Conservation (phyloP, 2,329 filamentous ascomycete genomes). For the Calycina marina region DNA sequence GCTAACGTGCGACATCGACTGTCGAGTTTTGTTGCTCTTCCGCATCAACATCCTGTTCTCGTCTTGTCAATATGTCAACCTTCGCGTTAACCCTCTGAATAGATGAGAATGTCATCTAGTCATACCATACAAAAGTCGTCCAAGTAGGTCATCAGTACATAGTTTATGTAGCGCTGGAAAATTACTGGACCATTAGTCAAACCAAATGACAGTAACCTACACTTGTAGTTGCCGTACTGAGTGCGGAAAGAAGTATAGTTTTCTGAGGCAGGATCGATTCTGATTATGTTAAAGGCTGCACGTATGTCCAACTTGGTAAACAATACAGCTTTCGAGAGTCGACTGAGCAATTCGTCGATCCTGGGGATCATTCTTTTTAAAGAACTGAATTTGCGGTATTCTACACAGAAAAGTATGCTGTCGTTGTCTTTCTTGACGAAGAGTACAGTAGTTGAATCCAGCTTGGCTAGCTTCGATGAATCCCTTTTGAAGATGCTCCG, state of each 20-base stretch:
- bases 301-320: background rate
- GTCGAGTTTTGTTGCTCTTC: background rate
- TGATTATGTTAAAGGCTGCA: background rate
- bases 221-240: background rate
- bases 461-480: no score
- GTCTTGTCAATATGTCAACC: background rate
- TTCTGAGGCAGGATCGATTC: background rate
- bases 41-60: background rate
- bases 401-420: no score
- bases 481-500: no score
- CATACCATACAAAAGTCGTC: conserved; percentile 2
- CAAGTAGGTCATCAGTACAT: conserved; percentile 2
- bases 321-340: background rate
- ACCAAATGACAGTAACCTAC: conserved; percentile 4
- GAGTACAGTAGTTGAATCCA: no score
- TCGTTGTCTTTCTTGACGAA: no score
- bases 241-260: conserved; percentile 1
- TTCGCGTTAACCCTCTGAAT: background rate
- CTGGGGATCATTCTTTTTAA: no score
- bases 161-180: conserved; percentile 4
- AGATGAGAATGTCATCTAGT: background rate
- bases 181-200: conserved; percentile 2
- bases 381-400: no score
- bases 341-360: conserved; percentile 1
- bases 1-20: background rate